Conservation (phyloP, 2,329 filamentous ascomycete genomes). For the Xylariaceae sp. region DNA sequence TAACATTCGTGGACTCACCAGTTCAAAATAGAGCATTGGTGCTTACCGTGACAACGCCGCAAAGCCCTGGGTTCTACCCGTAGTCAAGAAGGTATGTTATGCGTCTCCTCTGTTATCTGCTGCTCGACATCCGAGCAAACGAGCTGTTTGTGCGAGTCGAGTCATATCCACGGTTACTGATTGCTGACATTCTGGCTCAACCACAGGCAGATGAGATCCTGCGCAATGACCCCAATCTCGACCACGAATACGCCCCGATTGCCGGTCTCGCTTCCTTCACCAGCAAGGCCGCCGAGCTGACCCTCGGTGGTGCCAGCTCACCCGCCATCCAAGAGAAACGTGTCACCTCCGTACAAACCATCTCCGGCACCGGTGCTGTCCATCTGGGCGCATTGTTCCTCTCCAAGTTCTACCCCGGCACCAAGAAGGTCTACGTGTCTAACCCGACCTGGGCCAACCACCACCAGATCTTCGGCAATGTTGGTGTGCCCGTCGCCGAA, state of each 20-base stretch:
- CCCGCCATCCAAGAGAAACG: constrained; percentile 81
- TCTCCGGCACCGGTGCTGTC: constrained; percentile 93
- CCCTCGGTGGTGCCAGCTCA: constrained; percentile 68
- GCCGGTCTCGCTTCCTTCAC: constrained; percentile 83
- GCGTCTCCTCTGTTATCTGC: not conserved
- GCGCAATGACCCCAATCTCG: constrained; percentile 79
- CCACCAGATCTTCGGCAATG: constrained; percentile 96
- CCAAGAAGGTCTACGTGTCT: constrained; percentile 79
- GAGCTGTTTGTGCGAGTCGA: not conserved
- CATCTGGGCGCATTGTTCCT: constrained; percentile 94
- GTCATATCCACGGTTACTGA: not conserved
- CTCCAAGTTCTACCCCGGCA: constrained; percentile 76
- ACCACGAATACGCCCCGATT: constrained; percentile 98
- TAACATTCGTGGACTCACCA: not conserved
- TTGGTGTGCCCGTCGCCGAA: constrained; percentile 67
- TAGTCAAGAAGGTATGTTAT: constrained; percentile 80
- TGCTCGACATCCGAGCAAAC: not conserved
- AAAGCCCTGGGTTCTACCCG: constrained; percentile 94
- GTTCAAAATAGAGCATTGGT: constrained; percentile 57
- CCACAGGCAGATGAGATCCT: constrained; percentile 82
- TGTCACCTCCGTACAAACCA: constrained; percentile 78
- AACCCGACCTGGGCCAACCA: constrained; percentile 98
- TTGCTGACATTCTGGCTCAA: constrained; percentile 3
- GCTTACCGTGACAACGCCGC: constrained; percentile 93
- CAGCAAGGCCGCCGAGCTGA: constrained; percentile 81